Conservation (phyloP, 2,329 filamentous ascomycete species). For the Aspergillus pseudotamarii region DNA sequence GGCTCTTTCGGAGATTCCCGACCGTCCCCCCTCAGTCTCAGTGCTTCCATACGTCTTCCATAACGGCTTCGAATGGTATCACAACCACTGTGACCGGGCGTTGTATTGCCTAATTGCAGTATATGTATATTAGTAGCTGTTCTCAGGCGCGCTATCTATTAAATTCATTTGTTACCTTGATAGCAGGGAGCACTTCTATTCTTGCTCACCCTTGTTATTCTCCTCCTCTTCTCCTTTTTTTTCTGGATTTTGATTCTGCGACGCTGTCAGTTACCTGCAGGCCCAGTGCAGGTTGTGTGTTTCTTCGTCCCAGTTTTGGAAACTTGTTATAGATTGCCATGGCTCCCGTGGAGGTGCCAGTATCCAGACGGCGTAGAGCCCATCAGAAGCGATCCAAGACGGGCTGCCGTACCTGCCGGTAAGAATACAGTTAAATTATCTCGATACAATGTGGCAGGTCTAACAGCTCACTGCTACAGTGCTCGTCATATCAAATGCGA, state of each 20-base stretch:
- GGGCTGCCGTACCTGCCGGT: not conserved
- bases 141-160: no score
- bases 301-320: no score
- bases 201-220: not conserved
- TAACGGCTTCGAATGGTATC: not conserved
- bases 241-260: not conserved
- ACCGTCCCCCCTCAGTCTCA: no score
- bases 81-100: not conserved
- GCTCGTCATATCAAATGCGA: conserved; percentile 1
- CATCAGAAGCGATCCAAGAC: not conserved
- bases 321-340: not conserved
- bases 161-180: not conserved
- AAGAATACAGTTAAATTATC: not conserved
- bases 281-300: not conserved
- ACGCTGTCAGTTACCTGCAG: not conserved
- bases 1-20: not conserved
- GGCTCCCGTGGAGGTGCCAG: not conserved
- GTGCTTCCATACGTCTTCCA: not conserved
- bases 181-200: not conserved
- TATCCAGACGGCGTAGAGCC: not conserved
- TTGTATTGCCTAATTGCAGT: not conserved
- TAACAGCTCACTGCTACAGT: not conserved
- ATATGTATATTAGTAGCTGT: not conserved
- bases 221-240: not conserved
- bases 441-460: not conserved